phyloP scores from a whole-genome alignment of 2,329 filamentous ascomycete genomes.

The Penicillium expansum region DNA sequence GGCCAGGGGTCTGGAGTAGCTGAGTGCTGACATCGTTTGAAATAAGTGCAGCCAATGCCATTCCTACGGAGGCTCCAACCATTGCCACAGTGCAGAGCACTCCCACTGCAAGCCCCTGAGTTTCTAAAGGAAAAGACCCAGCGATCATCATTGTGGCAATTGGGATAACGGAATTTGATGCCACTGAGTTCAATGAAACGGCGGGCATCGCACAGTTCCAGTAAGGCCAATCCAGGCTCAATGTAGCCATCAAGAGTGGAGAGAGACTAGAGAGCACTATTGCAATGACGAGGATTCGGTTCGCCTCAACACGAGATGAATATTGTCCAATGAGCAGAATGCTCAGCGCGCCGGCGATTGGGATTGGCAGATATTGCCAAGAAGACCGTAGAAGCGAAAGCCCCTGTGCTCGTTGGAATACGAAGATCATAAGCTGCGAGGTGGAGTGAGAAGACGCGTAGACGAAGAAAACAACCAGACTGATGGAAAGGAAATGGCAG shows the following conservation, averaged over 20 bases:
- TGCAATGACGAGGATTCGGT: neutral
- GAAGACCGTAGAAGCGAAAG: slow-evolving; percentile 2
- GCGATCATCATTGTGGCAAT: neutral
- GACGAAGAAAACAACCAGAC: slow-evolving; percentile 4
- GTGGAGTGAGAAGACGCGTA: slow-evolving; percentile 1
- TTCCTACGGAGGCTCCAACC: slow-evolving; percentile 4
- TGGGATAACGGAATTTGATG: neutral
- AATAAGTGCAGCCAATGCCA: slow-evolving; percentile 2
- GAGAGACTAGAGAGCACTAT: neutral
- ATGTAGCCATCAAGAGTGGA: slow-evolving; percentile 1
- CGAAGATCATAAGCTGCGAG: slow-evolving; percentile 1
- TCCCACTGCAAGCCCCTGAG: slow-evolving; percentile 1
- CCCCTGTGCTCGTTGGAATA: slow-evolving; percentile 5
- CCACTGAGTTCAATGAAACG: neutral
- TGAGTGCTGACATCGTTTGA: slow-evolving; percentile 1
- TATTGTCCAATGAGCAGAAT: neutral
- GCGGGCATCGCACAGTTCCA: neutral
- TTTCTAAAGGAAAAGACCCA: neutral
- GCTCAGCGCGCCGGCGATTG: neutral
- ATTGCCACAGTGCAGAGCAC: slow-evolving; percentile 7
- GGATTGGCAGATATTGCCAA: slow-evolving; percentile 1
- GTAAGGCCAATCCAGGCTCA: neutral
- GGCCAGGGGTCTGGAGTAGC: neutral
- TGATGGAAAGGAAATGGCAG: neutral
- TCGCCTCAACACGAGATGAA: neutral